Evolutionary conservation across 805 yeast genomes (phyloP).

Genomic region (Yarrowia alimentaria): DNA sequence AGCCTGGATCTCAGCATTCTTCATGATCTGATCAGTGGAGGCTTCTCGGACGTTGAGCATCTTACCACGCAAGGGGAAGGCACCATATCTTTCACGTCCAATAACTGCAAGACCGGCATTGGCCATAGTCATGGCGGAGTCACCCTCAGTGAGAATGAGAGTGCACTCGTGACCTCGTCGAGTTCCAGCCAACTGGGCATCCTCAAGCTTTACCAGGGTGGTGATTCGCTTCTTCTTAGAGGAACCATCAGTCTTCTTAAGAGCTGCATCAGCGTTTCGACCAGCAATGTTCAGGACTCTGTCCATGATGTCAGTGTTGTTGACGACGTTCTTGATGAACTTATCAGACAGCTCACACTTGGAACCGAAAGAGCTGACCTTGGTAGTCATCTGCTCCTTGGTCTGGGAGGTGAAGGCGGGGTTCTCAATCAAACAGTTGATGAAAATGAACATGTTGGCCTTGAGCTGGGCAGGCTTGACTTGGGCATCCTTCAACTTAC

Average conservation of each 20-base stretch:
- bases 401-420: constrained; percentile 98
- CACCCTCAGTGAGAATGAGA: constrained; percentile 92
- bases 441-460: constrained; percentile 83
- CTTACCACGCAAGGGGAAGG: constrained; percentile 94
- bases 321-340: constrained; percentile 65
- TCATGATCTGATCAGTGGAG: constrained; percentile 88
- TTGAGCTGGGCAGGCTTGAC: constrained; percentile 86
- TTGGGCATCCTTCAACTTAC: constrained; percentile 61
- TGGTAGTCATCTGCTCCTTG: constrained; percentile 90
- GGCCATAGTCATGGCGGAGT: constrained; percentile 89
- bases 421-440: constrained; percentile 90
- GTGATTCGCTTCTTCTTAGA: constrained; percentile 75
- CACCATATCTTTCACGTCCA: constrained; percentile 92
- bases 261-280: constrained; percentile 80
- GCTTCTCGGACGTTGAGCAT: constrained; percentile 95
- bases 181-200: constrained; percentile 96
- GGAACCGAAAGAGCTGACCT: constrained; percentile 86
- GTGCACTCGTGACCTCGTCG: constrained; percentile 90
- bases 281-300: constrained; percentile 80
- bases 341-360: constrained; percentile 72
- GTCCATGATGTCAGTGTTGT: constrained; percentile 64
- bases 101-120: constrained; percentile 92
- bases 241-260: constrained; percentile 83
- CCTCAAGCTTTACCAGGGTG: constrained; percentile 84
- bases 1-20: constrained; percentile 92